phyloP scores from a whole-genome alignment of 495 filamentous ascomycete genomes.

The Thermothielavioides terrestris region DNA sequence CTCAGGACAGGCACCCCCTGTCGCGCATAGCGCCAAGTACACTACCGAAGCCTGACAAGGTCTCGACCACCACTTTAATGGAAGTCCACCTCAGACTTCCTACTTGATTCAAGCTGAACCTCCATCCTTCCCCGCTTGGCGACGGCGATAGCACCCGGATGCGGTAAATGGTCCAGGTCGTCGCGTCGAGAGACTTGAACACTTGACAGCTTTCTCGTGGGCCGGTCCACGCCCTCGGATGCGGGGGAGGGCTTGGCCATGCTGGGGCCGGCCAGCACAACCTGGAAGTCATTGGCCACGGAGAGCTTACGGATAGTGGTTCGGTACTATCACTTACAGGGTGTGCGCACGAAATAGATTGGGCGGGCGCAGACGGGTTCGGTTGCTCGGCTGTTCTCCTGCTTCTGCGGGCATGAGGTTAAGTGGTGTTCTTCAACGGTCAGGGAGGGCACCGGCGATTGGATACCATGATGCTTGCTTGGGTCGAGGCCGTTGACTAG shows the following conservation, averaged over 20 bases:
- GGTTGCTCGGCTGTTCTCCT: background rate
- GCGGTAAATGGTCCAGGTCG: background rate
- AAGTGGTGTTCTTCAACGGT: too few relatives aligned
- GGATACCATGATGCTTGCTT: too few relatives aligned
- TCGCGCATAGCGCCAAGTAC: too few relatives aligned
- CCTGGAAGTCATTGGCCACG: background rate
- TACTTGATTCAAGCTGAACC: background rate
- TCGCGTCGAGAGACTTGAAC: background rate
- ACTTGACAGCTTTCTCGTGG: background rate
- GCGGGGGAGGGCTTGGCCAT: constrained; percentile 3
- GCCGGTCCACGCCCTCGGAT: background rate
- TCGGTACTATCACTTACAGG: background rate
- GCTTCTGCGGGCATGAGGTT: background rate
- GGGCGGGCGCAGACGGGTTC: background rate
- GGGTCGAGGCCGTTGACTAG: background rate
- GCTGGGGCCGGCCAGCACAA: background rate
- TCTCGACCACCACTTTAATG: too few relatives aligned
- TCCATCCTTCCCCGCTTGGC: background rate
- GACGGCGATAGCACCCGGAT: constrained; percentile 2
- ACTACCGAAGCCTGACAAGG: too few relatives aligned
- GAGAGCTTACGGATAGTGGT: background rate
- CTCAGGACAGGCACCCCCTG: too few relatives aligned
- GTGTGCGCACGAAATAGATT: background rate
- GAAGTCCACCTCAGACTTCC: background rate
- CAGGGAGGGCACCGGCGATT: too few relatives aligned